phyloP scores from a whole-genome alignment of 2,329 filamentous ascomycete genomes.

The Decorospora gaudefroyi region DNA sequence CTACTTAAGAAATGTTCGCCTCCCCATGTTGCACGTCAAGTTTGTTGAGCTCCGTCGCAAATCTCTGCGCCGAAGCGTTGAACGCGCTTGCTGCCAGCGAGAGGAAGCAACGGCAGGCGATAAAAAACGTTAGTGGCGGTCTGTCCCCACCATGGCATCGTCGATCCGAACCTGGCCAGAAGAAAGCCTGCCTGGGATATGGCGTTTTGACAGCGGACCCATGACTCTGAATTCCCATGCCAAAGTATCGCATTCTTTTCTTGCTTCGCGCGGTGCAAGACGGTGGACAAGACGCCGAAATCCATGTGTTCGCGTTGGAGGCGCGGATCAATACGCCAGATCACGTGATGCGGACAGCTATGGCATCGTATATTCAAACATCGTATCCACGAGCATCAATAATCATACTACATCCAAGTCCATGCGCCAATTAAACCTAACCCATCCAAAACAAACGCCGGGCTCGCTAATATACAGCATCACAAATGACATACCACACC shows the following conservation, averaged over 20 bases:
- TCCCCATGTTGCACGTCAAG: slow-evolving; percentile 3
- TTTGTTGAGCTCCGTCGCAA: slow-evolving; percentile 9
- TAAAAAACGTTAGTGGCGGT: slow-evolving; percentile 13
- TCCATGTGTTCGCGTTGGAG: too few relatives aligned
- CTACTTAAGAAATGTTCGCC: neutral
- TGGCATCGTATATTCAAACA: too few relatives aligned
- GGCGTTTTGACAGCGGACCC: slow-evolving; percentile 13
- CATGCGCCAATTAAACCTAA: too few relatives aligned
- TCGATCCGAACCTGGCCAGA: slow-evolving; percentile 18
- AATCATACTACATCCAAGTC: too few relatives aligned
- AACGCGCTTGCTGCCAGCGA: slow-evolving; percentile 31
- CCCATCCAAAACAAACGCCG: slow-evolving; percentile 3
- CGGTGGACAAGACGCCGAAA: too few relatives aligned
- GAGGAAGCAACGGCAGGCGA: slow-evolving; percentile 26
- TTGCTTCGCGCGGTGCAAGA: neutral
- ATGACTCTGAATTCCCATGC: slow-evolving; percentile 5
- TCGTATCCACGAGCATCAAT: too few relatives aligned
- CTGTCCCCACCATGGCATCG: slow-evolving; percentile 17
- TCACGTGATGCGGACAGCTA: too few relatives aligned
- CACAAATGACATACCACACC: too few relatives aligned
- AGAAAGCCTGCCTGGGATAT: slow-evolving; percentile 17
- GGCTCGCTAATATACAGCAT: slow-evolving; percentile 4
- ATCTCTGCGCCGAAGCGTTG: slow-evolving; percentile 29
- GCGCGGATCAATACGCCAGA: too few relatives aligned
- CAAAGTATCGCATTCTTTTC: slow-evolving; percentile 1